Base-by-base conservation (phyloP, 169 alveolate genomes). In the Eimeria falciformis region DNA sequence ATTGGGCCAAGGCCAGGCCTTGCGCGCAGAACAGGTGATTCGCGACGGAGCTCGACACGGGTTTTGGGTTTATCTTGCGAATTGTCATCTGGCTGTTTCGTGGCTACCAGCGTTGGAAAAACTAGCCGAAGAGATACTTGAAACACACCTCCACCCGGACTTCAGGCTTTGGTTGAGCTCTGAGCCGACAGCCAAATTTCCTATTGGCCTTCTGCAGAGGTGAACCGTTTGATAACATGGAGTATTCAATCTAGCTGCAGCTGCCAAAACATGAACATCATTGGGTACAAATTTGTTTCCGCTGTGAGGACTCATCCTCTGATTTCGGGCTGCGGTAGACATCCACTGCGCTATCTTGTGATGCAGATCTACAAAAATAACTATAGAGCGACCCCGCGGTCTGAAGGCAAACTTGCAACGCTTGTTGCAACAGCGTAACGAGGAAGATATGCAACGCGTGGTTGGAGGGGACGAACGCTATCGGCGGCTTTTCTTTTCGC, bases 381-480 rank as follows among this genome's bases (percentile, higher is more conserved):
- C 99, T n/a, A 96, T 98, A 45, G 99, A 98, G 85, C 99, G 99
- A 6, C 99, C 99, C 0, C 93, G 93, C 45, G 99, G 99, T 29
- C 90, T 97, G 56, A 97, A 96, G 93, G 97, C 98, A 50, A 97
- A 97, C 93, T 95, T 97, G 96, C 95, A 96, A 79, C 96, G 99
- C 91, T 94, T 97, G 90, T 97, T 97, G 91, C 96, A 95, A 82
- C 97, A 96, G 90, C 97, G 96, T 95, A 95, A 96, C 50, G 96
- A 97, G 73, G 96, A 95, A 84, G 95, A 96, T 66, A 96, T 96
- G 95, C 88, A 97, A 97, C 98, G 98, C 89, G 97, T 97, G 21
- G 97, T 96, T 92, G 99, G 96, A 91, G 95, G 97, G 62, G 97
- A 62, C 79, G 94, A 97, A 94, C 97, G 97, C 84, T 98, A 97